Base-by-base conservation (phyloP, 257 asterid species). In the Penstemon newberryi region DNA sequence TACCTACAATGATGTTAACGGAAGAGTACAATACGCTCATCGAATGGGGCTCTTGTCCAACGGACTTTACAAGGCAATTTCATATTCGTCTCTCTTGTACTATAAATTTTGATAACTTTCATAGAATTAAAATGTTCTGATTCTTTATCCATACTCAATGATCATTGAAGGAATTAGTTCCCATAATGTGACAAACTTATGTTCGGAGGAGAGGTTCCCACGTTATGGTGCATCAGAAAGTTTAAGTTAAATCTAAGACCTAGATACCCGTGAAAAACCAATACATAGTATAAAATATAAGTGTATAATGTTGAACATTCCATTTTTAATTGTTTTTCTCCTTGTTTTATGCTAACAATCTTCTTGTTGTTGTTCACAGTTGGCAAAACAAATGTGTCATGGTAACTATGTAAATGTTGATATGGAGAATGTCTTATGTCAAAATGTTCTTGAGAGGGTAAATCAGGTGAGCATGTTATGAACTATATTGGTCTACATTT, bases 41-140 rank as follows among this genome's bases (percentile, higher is more conserved):
- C 72, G 68, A 62, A 49, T 70, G 80, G 80, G 67, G 51, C 72
- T 75, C 18, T n/a, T 75, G 5, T 70, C 80, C 2, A 44, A 75
- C 19, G 33, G 49, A 11, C 51, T 74, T 8, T 74, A 67, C 39
- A 15, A 55, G 70, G 78, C 10, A 66, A 73, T 56, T 36, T 5
- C 53, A 3, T 47, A 8, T 36, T 5, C 13, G n/a, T 60, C 15
- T 54, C n/a, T n/a, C 8, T 12, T 5, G 2, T 25, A 25, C 52
- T 1, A 4, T 41, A 4, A 5, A 41, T 18, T 60, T 42, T 12
- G 0, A 25, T 25, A 25, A 25, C 2, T 25, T 25, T 25, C 33
- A 25, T 25, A 25, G 33, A 25, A 25, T 25, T 25, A 25, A 25
- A 25, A 25, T 25, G 2, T 25, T 25, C 33, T 25, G 2, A 25